Base-by-base conservation (phyloP, 2,329 filamentous ascomycete species). In the Clonostachys sp. region DNA sequence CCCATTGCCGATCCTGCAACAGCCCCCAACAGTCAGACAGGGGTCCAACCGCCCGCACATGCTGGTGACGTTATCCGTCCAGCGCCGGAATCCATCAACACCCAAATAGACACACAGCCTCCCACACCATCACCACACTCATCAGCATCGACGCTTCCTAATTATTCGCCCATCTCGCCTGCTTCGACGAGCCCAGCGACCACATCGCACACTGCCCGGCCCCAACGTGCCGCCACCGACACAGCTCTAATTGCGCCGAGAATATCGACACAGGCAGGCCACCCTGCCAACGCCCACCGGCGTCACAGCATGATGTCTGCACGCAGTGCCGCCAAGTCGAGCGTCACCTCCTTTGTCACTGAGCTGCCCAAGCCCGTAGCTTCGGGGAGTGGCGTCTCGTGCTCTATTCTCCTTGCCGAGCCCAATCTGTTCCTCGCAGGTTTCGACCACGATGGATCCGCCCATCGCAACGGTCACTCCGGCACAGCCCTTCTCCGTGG, bases 401-500 rank as follows among this genome's bases (percentile, higher is more conserved):
- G 89, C 57, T 86, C 83, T 33, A 87, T 94, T 42, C 70, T 86
- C 30, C 71, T 94, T 39, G 87, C 87, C 30, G 89, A 94, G 62
- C 87, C 87, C n/a, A 85, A 86, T 49, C 72, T 94, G 20, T 94
- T 89, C 58, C 71, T 94, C 34, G 83, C 86, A 30, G 89, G 89
- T 1, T 91, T 92, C 57, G 86, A 91, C 49, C 85, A 89, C 55
- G 78, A 84, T 48, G 81, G 85, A 43, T 75, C 78, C 55, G 62
- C 67, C 8, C 55, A 63, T 36, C 62, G 60, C 42, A 78, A 82
- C 12, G 76, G 78, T 3, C 55, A 71, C 62, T 47, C 89, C 82
- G 49, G 89, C 83, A 92, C 90, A 7, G 88, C 91, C 2, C 85
- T 99, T 61, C 75, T 99, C 13, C 81, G 94, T 48, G 94, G 94